Evolutionary conservation across 345 rosid species (phyloP).

Genomic region (Eucalyptus brandiana): DNA sequence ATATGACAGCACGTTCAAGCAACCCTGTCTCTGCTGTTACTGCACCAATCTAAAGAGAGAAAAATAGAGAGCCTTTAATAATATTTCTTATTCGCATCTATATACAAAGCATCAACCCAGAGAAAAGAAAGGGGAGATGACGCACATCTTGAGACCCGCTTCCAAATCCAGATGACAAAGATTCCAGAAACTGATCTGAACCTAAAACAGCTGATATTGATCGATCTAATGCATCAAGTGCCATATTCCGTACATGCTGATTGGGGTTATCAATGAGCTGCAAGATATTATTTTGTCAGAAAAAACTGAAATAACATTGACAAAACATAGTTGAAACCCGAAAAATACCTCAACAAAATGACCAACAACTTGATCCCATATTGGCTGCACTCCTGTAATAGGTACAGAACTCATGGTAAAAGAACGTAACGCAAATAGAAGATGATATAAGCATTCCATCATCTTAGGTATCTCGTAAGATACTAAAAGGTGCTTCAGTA

Average conservation of each 20-base stretch:
- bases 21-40: slow-evolving; percentile 34
- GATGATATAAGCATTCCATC: background rate
- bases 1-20: slow-evolving; percentile 77
- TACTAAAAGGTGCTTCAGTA: background rate
- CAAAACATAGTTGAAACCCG: background rate
- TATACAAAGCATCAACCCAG: background rate
- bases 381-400: slow-evolving; percentile 69
- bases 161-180: slow-evolving; percentile 19
- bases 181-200: slow-evolving; percentile 65
- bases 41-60: slow-evolving; percentile 35
- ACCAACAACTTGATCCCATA: slow-evolving; percentile 92
- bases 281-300: slow-evolving; percentile 20
- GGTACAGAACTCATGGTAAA: background rate
- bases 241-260: slow-evolving; percentile 73
- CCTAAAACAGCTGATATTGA: slow-evolving; percentile 92
- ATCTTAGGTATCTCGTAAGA: background rate
- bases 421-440: background rate
- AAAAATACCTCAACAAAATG: slow-evolving; percentile 82
- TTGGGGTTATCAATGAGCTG: slow-evolving; percentile 90
- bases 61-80: background rate
- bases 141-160: slow-evolving; percentile 46
- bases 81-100: background rate
- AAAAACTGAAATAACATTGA: slow-evolving; percentile 1
- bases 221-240: slow-evolving; percentile 89
- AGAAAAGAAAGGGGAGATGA: background rate